Conservation (phyloP, 2,329 filamentous ascomycete species). For the Alternaria solani region DNA sequence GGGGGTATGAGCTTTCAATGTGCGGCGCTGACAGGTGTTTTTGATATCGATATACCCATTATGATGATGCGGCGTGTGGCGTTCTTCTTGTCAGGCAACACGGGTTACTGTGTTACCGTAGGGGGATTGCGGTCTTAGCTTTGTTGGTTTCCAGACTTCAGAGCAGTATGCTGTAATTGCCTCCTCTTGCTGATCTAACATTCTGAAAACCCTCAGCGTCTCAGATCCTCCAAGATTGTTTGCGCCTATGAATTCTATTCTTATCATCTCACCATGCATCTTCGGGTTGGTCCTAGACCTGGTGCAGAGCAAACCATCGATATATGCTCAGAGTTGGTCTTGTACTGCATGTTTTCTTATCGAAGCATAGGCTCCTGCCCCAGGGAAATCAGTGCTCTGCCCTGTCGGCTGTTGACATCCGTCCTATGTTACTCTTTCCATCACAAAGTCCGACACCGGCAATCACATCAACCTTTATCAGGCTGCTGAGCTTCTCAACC, state of each 20-base stretch:
- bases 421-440: not conserved
- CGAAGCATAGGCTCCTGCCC: not conserved
- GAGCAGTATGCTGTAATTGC: not conserved
- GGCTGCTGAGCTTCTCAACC: not conserved
- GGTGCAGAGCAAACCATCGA: not conserved
- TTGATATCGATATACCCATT: slow-evolving; percentile 36
- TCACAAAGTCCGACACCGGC: not conserved
- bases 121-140: not conserved
- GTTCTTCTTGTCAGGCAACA: slow-evolving; percentile 10
- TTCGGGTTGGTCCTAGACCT: not conserved
- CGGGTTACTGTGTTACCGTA: not conserved
- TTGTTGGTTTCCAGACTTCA: not conserved
- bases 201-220: not conserved
- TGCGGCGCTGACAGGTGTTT: slow-evolving; percentile 25
- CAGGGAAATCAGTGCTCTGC: not conserved
- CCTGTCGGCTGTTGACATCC: not conserved
- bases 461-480: not conserved
- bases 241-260: too few species aligned
- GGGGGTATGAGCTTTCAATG: not conserved
- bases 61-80: slow-evolving; percentile 28
- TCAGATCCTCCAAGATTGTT: not conserved
- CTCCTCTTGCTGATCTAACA: not conserved
- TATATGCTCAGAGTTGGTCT: not conserved
- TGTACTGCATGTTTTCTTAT: not conserved
- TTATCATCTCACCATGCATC: not conserved